Evolutionary conservation across 2,329 filamentous ascomycete species (phyloP).

Genomic region (Cytospora leucostoma): DNA sequence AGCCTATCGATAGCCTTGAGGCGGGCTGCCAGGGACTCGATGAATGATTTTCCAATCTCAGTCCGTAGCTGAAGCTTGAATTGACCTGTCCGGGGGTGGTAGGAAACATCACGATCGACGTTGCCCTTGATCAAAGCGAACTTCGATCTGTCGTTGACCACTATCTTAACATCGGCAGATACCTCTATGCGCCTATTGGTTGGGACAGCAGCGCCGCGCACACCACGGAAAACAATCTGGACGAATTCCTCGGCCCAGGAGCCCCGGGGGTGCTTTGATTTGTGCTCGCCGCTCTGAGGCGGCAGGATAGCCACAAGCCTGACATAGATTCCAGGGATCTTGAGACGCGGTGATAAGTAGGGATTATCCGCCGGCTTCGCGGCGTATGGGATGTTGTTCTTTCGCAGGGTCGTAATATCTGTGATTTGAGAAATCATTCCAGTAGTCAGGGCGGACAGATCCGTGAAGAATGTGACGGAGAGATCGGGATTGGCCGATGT

Average conservation of each 20-base stretch:
- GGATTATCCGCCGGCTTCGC: slow-evolving; percentile 38
- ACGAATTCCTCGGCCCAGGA: slow-evolving; percentile 63
- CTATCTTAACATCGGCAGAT: slow-evolving; percentile 56
- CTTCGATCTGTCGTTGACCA: slow-evolving; percentile 53
- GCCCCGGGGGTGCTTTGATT: slow-evolving; percentile 33
- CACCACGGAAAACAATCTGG: slow-evolving; percentile 56
- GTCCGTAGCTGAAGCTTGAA: slow-evolving; percentile 64
- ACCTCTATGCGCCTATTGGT: slow-evolving; percentile 37
- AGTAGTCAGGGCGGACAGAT: slow-evolving; percentile 52
- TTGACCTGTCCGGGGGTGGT: slow-evolving; percentile 59
- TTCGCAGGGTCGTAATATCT: slow-evolving; percentile 51
- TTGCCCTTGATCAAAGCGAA: slow-evolving; percentile 57
- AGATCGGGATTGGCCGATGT: slow-evolving; percentile 41
- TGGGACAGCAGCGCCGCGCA: slow-evolving; percentile 34
- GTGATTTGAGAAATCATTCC: slow-evolving; percentile 54
- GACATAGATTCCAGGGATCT: slow-evolving; percentile 51
- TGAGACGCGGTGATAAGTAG: slow-evolving; percentile 46
- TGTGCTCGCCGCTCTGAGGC: slow-evolving; percentile 29
- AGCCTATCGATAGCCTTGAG: slow-evolving; percentile 70
- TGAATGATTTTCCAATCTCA: slow-evolving; percentile 58
- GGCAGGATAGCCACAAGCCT: slow-evolving; percentile 49
- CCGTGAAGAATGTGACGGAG: slow-evolving; percentile 53
- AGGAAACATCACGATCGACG: slow-evolving; percentile 63
- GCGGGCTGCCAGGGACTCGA: slow-evolving; percentile 60
- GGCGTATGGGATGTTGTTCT: slow-evolving; percentile 45